Evolutionary conservation across 1,284 basidiomycete species (phyloP), one percentile per base, ranked within the genome.

Genomic region (Laetiporus sulphureus): DNA sequence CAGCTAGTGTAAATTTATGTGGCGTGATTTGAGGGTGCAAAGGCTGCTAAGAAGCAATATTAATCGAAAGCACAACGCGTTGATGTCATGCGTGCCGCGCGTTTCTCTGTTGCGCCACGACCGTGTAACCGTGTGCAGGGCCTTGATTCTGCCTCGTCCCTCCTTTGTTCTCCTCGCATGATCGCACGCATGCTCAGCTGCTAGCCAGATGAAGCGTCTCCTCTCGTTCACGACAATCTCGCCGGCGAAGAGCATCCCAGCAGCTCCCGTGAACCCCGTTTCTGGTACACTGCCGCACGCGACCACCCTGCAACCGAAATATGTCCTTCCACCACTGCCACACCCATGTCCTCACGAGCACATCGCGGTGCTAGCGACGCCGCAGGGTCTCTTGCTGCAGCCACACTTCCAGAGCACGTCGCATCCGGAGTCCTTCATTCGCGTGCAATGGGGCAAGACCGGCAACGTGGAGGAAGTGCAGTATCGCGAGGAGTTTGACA

Each of bases 261-360:
- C 50, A 19, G 41, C 40, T 13, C 51, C 51, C 4, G 47, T 47
- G 12, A 51, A 44, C 16, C 38, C 56, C 18, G 40, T 48, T 3
- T 49, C 45, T 27, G 46, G 52, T 20, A 47, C 51, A 18, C 43
- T 51, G 30, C 20, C 41, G 36, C 61, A 61, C 44, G 52, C 53
- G 36, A 60, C 54, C 51, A 63, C 51, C 50, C 49, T 85, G n/a
- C 77, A 75, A 37, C 83, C 80, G 2, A 79, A 74, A 60, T 72
- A 76, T 48, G 61, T 71, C 41, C 65, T 84, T 20, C 79, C 83
- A 3, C 72, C 85, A 1, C 59, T 83, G 6, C 81, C 80, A 11
- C 82, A 87, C 56, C 84, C 84, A 20, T 75, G 73, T 52, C 83
- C 86, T 6, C 66, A 88, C 55, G 76, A 81, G 40, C 69, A 78